Evolutionary conservation across 805 yeast genomes (phyloP).

Genomic region (Aciculoconidium aculeatum): DNA sequence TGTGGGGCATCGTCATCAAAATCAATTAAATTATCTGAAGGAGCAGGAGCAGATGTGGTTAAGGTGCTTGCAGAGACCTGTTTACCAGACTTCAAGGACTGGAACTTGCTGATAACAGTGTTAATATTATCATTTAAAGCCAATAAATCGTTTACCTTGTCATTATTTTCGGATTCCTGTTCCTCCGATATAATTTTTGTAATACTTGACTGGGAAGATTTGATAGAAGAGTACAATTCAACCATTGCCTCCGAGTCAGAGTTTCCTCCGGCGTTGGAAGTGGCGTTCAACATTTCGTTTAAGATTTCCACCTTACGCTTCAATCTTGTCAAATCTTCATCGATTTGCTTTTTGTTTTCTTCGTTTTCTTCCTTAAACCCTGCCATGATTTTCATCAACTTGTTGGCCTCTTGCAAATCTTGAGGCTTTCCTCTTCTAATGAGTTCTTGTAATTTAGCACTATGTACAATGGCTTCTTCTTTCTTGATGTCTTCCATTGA

Average conservation of each 20-base stretch:
- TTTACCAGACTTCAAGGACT: conserved; percentile 60
- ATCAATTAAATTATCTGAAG: conserved; percentile 36
- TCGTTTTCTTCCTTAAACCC: conserved; percentile 87
- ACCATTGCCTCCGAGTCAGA: conserved; percentile 65
- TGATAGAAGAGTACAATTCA: conserved; percentile 74
- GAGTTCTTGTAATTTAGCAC: conserved; percentile 92
- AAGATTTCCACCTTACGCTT: conserved; percentile 81
- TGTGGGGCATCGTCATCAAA: conserved; percentile 35
- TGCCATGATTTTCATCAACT: conserved; percentile 95
- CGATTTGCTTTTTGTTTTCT: conserved; percentile 71
- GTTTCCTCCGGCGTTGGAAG: conserved; percentile 35
- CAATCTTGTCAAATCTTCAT: conserved; percentile 77
- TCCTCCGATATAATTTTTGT: conserved; percentile 82
- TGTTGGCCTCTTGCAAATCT: conserved; percentile 93
- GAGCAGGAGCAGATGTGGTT: conserved; percentile 17
- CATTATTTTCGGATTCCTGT: conserved; percentile 36
- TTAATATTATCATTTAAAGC: conserved; percentile 72
- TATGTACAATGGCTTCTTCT: conserved; percentile 89
- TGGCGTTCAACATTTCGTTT: conserved; percentile 71
- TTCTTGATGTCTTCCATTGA: conserved; percentile 85
- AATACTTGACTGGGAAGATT: conserved; percentile 80
- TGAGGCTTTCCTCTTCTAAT: conserved; percentile 93
- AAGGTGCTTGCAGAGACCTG: conserved; percentile 39
- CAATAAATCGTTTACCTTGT: conserved; percentile 58
- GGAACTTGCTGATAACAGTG: conserved; percentile 60